These are phyloP conservation scores for Trichophyton mentagrophytes DNA, from an alignment of 2,329 filamentous ascomycete genomes.

Conservation along the genomic window DNA sequence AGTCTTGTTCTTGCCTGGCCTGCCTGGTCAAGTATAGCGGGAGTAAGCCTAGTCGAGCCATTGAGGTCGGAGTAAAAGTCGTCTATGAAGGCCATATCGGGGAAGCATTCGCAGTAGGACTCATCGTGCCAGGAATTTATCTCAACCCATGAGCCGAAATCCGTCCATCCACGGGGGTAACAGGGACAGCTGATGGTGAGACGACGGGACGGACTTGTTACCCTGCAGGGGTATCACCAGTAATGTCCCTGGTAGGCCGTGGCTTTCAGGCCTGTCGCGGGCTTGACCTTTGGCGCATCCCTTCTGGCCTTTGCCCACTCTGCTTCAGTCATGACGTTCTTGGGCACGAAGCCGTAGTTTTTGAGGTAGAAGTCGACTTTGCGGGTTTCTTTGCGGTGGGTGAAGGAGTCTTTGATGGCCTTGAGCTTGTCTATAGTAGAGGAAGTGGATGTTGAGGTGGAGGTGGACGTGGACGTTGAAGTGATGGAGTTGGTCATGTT, in stretches of 20 bases:
- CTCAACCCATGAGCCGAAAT: too few species aligned
- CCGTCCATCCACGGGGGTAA: too few species aligned
- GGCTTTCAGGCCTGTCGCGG: background rate
- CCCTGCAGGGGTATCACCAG: background rate
- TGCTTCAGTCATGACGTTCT: conserved; percentile 2
- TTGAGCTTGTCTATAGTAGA: background rate
- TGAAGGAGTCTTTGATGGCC: background rate
- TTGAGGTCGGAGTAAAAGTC: background rate
- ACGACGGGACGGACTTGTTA: too few species aligned
- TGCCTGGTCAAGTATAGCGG: background rate
- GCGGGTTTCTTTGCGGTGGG: background rate
- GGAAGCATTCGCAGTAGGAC: too few species aligned
- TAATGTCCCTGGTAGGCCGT: background rate
- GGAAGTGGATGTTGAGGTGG: too few species aligned
- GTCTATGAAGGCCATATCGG: background rate
- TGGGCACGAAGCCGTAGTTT: conserved; percentile 4
- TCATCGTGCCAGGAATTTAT: too few species aligned
- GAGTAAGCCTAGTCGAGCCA: background rate
- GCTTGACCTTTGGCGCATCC: background rate
- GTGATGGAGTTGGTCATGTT: background rate
- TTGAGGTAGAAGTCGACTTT: conserved; percentile 3
- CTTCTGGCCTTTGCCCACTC: background rate
- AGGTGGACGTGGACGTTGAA: background rate
- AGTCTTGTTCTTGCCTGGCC: background rate
- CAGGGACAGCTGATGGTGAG: too few species aligned